phyloP scores from a whole-genome alignment of 2,329 filamentous ascomycete genomes.

The Cercospora sp. region DNA sequence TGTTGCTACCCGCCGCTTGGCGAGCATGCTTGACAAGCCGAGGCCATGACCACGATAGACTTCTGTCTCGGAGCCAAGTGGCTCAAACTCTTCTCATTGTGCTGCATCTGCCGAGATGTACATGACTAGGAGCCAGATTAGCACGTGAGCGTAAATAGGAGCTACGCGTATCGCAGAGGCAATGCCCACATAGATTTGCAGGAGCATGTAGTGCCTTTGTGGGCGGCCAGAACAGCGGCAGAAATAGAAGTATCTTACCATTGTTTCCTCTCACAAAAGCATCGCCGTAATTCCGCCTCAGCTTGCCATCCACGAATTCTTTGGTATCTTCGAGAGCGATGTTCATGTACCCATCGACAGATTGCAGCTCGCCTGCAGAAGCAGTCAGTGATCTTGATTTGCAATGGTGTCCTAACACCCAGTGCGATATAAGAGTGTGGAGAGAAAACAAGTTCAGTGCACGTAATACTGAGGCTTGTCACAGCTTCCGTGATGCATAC shows the following conservation, averaged over 20 bases:
- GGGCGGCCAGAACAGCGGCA: background rate
- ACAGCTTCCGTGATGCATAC: slow-evolving; percentile 47
- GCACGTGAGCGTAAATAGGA: slow-evolving; percentile 4
- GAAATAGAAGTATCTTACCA: slow-evolving; percentile 55
- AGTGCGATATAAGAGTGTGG: too few species aligned
- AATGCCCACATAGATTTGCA: background rate
- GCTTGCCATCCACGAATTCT: slow-evolving; percentile 83
- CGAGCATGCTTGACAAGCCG: background rate
- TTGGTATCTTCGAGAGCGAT: slow-evolving; percentile 95
- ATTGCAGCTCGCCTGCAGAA: slow-evolving; percentile 82
- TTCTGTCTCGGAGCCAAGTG: background rate
- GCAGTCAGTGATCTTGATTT: slow-evolving; percentile 1
- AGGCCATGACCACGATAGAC: background rate
- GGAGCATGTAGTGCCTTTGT: background rate
- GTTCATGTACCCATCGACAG: slow-evolving; percentile 99
- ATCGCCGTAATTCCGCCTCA: slow-evolving; percentile 84
- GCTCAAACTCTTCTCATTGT: slow-evolving; percentile 11
- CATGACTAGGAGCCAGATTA: slow-evolving; percentile 57
- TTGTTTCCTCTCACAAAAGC: slow-evolving; percentile 97
- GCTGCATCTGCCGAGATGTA: slow-evolving; percentile 64
- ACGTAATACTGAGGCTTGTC: background rate
- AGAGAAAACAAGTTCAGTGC: too few species aligned
- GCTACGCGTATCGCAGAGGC: background rate
- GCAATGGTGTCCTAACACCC: too few species aligned
- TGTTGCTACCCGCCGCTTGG: background rate